These are phyloP conservation scores for Elsinoe necatrix DNA, from an alignment of 2,329 filamentous ascomycete genomes.

Conservation along the genomic window DNA sequence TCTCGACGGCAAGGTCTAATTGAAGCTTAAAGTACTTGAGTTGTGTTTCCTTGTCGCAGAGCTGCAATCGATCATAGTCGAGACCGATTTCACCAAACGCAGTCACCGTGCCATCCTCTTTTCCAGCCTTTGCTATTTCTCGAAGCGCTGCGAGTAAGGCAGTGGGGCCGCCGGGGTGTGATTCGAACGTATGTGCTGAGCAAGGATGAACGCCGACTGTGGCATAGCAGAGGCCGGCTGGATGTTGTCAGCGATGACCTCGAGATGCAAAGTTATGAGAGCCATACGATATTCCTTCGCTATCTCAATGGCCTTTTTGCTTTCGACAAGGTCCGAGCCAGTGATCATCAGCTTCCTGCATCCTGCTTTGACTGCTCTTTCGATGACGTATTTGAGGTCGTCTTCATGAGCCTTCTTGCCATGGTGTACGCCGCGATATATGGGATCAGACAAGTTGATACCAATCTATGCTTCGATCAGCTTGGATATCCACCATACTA, in stretches of 20 bases:
- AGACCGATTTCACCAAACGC: slow-evolving; percentile 94
- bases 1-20: slow-evolving; percentile 64
- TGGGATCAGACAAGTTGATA: slow-evolving; percentile 90
- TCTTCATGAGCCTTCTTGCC: slow-evolving; percentile 66
- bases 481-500: neutral
- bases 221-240: slow-evolving; percentile 63
- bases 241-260: slow-evolving; percentile 14
- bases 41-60: slow-evolving; percentile 70
- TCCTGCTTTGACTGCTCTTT: slow-evolving; percentile 66
- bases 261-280: slow-evolving; percentile 17
- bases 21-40: slow-evolving; percentile 78
- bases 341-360: slow-evolving; percentile 89
- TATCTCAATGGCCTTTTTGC: slow-evolving; percentile 63
- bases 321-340: slow-evolving; percentile 76
- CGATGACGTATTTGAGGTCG: slow-evolving; percentile 68
- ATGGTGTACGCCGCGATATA: slow-evolving; percentile 78
- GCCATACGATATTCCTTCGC: slow-evolving; percentile 63
- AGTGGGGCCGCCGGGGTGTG: slow-evolving; percentile 49
- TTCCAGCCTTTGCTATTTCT: slow-evolving; percentile 53
- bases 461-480: slow-evolving; percentile 53
- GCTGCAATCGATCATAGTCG: slow-evolving; percentile 86
- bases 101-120: slow-evolving; percentile 51
- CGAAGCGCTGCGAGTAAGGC: slow-evolving; percentile 52
- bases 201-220: slow-evolving; percentile 95
- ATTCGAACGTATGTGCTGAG: slow-evolving; percentile 68